Evolutionary conservation across 495 filamentous ascomycete genomes (phyloP), one percentile per base, ranked within the genome.

Genomic region (Collariella sp.): DNA sequence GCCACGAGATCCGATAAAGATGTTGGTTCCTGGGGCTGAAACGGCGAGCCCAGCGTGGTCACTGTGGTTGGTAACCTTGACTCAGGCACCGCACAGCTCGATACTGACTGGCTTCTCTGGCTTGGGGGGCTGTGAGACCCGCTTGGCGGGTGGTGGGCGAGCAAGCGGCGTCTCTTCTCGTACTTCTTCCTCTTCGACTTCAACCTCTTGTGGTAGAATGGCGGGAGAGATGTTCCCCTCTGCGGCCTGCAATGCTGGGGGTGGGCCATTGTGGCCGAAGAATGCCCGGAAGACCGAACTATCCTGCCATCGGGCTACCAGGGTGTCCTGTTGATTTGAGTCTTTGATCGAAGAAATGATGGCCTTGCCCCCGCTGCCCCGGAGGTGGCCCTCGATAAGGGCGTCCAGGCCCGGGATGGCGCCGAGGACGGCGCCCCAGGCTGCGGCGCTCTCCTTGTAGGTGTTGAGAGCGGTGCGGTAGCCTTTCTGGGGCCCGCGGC

Each of bases 381-480:
- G 60, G 0, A 70, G 47, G 40, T 68, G 64, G 26, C 66, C 66
- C 50, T 70, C 67, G 39, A 70, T 67, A 10, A 70, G 55, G 51
- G 66, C 62, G 23, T 68, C 67, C 9, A 70, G 62, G 26, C 67
- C 66, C 15, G 67, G 67, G 41, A 70, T 70, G 50, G 66, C 60
- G 26, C 55, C 62, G 0, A 70, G 56, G 1, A 68, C 67, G 39
- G 66, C 67, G 10, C 67, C 67, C 67, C 67, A 70, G 20, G 67
- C 67, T 24, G 67, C 67, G 36, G 67, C 67, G 43, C 66, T 68
- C 58, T 70, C 67, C 46, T 67, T 68, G 62, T 68, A 68, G 3
- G 66, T 68, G 62, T 70, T 68, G 60, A 70, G 67, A 15, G 67
- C 67, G 9, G 63, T 70, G 11, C 67, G 57, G 36, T 70, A 70